These are phyloP conservation scores for Paracorniculantispora psalliotae DNA, from an alignment of 2,329 filamentous ascomycete genomes.

Conservation along the genomic window DNA sequence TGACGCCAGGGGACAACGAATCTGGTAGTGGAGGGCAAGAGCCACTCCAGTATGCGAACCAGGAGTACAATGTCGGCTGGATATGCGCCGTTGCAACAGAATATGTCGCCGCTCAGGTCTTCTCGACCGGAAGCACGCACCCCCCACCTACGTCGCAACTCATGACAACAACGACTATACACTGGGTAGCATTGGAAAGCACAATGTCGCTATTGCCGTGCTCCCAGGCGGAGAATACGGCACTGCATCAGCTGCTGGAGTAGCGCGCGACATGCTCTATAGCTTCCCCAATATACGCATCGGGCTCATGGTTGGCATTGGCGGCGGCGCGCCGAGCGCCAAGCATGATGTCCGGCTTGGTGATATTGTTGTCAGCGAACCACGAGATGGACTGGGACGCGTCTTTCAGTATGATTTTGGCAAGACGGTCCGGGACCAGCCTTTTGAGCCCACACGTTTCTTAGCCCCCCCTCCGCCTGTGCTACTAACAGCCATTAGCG, in stretches of 20 bases:
- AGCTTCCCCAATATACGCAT: background rate
- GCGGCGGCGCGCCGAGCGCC: constrained; percentile 10
- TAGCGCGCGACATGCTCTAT: background rate
- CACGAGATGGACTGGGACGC: background rate
- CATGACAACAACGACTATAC: constrained; percentile 24
- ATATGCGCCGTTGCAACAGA: constrained; percentile 21
- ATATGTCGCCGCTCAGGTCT: constrained; percentile 17
- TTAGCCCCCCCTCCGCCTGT: constrained; percentile 6
- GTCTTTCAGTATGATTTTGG: constrained; percentile 15
- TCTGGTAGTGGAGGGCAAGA: too few species aligned
- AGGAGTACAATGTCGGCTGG: constrained; percentile 24
- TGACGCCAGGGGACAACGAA: too few species aligned
- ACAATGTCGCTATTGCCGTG: constrained; percentile 26
- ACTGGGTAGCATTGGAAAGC: constrained; percentile 21
- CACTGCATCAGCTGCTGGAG: background rate
- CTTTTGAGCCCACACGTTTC: background rate
- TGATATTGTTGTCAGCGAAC: constrained; percentile 13
- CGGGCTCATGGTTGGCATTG: constrained; percentile 17
- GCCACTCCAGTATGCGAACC: background rate
- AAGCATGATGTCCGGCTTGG: constrained; percentile 15
- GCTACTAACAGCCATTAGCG: constrained; percentile 12
- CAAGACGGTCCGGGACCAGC: constrained; percentile 2
- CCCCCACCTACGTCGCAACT: background rate
- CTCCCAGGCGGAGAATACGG: constrained; percentile 25
- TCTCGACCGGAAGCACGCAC: constrained; percentile 20